Evolutionary conservation across 2,329 filamentous ascomycete species (phyloP), one percentile per base, ranked within the genome.

Genomic region (Leptographium wingfieldii): DNA sequence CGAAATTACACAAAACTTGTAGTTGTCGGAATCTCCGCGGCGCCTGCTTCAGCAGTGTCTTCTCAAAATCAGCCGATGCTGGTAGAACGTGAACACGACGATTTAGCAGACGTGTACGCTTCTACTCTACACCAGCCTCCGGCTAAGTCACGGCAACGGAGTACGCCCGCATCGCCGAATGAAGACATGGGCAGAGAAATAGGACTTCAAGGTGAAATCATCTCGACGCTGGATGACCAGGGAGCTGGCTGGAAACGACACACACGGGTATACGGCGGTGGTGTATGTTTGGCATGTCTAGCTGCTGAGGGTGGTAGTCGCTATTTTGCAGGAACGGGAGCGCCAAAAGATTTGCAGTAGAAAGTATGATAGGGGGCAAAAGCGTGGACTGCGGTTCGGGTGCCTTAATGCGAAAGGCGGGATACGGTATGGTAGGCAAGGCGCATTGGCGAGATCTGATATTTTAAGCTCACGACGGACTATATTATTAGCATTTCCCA

Each of bases 231-330:
- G 60, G 75, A 81, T 65, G 72, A 73, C 60, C 70, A 73, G 14
- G 79, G 77, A 5, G 72, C 74, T 22, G 59, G 75, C 51, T 84
- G 80, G 81, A 78, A 74, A 65, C 75, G 80, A 46, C 81, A 84
- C 67, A 84, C 80, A 19, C 76, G 80, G 31, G 80, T 83, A 31
- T 83, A 82, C 63, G 80, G 80, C 33, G 80, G 80, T 61, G 80
- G 80, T 6, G 75, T 79, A 3, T 84, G 81, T 63, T 72, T 82
- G 48, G 80, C 80, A 1, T 84, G 81, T 64, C 71, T 77, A 48
- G 78, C 77, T 10, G 74, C 77, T 11, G 76, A 74, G 9, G 76
- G 73, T 22, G 75, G 77, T 9, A 80, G 14, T 7, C 35, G 33
- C 5, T 56, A 19, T 19, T 31, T 80, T 68, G 83, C 82, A 63